phyloP scores from a whole-genome alignment of 2,329 filamentous ascomycete species.

The Claviceps pusilla region DNA sequence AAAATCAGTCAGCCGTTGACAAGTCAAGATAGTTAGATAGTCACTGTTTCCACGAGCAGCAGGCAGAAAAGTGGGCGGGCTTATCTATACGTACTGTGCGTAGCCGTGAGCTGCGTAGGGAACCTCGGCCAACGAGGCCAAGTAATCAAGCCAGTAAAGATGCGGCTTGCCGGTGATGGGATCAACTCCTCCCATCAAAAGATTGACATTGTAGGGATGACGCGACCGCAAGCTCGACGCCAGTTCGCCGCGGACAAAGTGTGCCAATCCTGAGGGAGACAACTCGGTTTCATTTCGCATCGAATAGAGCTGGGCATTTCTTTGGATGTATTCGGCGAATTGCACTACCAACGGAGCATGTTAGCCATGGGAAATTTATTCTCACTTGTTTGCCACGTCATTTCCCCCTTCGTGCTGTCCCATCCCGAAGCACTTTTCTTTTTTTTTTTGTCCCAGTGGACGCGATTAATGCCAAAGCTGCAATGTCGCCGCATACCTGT shows the following conservation, averaged over 20 bases:
- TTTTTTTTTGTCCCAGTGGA: background rate
- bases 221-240: conserved; percentile 79
- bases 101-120: conserved; percentile 97
- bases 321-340: conserved; percentile 98
- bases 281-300: conserved; percentile 96
- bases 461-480: background rate
- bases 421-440: background rate
- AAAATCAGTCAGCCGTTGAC: background rate
- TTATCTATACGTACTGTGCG: conserved; percentile 55
- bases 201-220: conserved; percentile 93
- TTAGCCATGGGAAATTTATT: conserved; percentile 10
- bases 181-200: conserved; percentile 86
- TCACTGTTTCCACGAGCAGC: background rate
- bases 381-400: background rate
- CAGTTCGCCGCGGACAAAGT: conserved; percentile 88
- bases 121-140: conserved; percentile 72
- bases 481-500: conserved; percentile 45
- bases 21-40: background rate
- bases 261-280: conserved; percentile 72
- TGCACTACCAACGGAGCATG: conserved; percentile 49
- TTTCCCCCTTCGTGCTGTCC: background rate
- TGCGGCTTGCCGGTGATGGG: conserved; percentile 80
- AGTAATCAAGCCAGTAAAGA: conserved; percentile 94
- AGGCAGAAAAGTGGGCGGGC: background rate
- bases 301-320: conserved; percentile 92